phyloP scores from a whole-genome alignment of 768 basidiomycete genomes.

The Pleurotus sapidus region DNA sequence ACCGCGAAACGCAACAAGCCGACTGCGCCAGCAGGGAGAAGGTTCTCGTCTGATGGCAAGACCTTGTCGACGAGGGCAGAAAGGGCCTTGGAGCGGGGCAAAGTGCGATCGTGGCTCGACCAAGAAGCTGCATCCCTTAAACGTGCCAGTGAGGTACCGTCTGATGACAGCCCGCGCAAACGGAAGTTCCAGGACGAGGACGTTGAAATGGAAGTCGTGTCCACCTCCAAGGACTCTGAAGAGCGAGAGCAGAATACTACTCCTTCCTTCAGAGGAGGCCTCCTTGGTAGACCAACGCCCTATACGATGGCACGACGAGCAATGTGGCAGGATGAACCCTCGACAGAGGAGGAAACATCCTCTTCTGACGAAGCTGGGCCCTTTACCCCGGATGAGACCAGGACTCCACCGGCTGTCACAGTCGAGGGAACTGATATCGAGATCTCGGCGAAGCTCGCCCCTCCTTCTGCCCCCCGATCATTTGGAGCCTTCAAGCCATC shows the following conservation, averaged over 20 bases:
- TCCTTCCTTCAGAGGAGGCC: not conserved
- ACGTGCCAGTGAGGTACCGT: not conserved
- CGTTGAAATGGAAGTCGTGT: constrained; percentile 7
- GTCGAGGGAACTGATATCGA: constrained; percentile 10
- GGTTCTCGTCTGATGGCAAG: not conserved
- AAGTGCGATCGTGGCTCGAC: constrained; percentile 34
- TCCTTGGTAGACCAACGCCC: not conserved
- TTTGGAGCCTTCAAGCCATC: constrained; percentile 56
- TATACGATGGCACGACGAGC: constrained; percentile 2
- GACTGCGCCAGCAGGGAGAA: not conserved
- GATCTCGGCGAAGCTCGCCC: constrained; percentile 11
- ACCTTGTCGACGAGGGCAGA: constrained; percentile 31
- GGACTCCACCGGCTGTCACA: constrained; percentile 34
- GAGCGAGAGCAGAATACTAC: constrained; percentile 7
- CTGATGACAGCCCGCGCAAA: constrained; percentile 4
- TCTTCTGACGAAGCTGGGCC: constrained; percentile 52
- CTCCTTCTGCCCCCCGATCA: constrained; percentile 20
- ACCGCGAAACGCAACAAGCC: constrained; percentile 8
- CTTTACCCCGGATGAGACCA: constrained; percentile 52
- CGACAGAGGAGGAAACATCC: constrained; percentile 31
- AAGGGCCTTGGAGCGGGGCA: constrained; percentile 39
- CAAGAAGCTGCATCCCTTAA: constrained; percentile 2
- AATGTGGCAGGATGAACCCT: not conserved
- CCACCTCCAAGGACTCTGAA: constrained; percentile 3
- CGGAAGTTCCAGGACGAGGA: constrained; percentile 25